These are phyloP conservation scores for Chimonanthus praecox DNA, from an alignment of 164 flowering plant species.

Conservation along the genomic window DNA sequence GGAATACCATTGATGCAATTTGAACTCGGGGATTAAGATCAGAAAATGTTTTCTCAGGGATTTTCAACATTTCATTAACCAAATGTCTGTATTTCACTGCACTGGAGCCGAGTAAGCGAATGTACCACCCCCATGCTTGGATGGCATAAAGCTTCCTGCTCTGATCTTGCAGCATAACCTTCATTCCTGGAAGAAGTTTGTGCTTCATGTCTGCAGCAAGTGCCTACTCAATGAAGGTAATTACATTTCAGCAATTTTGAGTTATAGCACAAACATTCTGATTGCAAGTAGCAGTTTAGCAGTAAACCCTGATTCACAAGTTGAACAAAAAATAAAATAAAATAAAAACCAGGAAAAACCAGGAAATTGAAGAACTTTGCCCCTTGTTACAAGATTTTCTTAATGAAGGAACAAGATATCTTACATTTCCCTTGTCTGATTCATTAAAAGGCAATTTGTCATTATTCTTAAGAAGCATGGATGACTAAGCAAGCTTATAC, in stretches of 20 bases:
- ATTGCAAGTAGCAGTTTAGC: neutral
- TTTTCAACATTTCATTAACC: slow-evolving; percentile 69
- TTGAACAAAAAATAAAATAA: neutral
- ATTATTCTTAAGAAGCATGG: neutral
- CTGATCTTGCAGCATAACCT: slow-evolving; percentile 33
- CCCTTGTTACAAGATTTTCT: neutral
- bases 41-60: slow-evolving; percentile 59
- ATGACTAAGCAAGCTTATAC: neutral
- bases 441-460: neutral
- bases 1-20: slow-evolving; percentile 60
- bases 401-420: neutral
- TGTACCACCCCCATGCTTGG: slow-evolving; percentile 85
- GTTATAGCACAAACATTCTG: neutral
- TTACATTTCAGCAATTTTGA: neutral
- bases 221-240: slow-evolving; percentile 29
- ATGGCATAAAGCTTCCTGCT: slow-evolving; percentile 49
- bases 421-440: neutral
- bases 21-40: slow-evolving; percentile 61
- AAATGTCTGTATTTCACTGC: slow-evolving; percentile 43
- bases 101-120: slow-evolving; percentile 55
- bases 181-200: slow-evolving; percentile 47
- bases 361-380: neutral
- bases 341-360: neutral
- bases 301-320: neutral
- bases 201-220: slow-evolving; percentile 47